phyloP scores from a whole-genome alignment of 371 early-diverging fungal genomes.

The Mucor piriformis region DNA sequence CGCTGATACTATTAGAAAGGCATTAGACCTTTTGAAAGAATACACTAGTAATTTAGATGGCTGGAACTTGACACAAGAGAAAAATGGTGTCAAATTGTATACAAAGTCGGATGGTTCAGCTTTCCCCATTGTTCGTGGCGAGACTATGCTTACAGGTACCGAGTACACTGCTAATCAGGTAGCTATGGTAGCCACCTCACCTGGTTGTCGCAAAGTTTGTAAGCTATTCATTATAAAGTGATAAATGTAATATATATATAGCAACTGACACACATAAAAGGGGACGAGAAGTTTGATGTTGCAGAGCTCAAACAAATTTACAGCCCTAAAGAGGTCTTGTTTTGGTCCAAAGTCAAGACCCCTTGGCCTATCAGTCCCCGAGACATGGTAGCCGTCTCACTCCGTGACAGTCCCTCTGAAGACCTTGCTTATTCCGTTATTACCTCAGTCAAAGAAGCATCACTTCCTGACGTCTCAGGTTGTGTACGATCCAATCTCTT shows the following conservation, averaged over 20 bases:
- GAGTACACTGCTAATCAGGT: constrained; percentile 25
- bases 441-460: constrained; percentile 40
- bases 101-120: constrained; percentile 18
- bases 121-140: constrained; percentile 34
- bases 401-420: constrained; percentile 20
- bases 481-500: constrained; percentile 45
- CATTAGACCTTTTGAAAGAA: constrained; percentile 30
- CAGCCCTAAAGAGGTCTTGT: constrained; percentile 31
- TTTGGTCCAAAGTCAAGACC: constrained; percentile 47
- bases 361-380: constrained; percentile 52
- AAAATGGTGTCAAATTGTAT: constrained; percentile 30
- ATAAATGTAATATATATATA: no score
- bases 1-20: constrained; percentile 13
- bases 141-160: constrained; percentile 16
- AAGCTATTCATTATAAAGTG: constrained; percentile 2
- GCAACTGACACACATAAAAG: constrained; percentile 15
- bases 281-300: constrained; percentile 48
- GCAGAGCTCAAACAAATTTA: constrained; percentile 44
- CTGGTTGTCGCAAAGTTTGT: constrained; percentile 36
- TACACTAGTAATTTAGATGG: constrained; percentile 23
- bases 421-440: constrained; percentile 30
- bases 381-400: constrained; percentile 25
- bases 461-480: constrained; percentile 28
- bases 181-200: constrained; percentile 24
- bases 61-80: constrained; percentile 29